phyloP scores from a whole-genome alignment of 2,329 filamentous ascomycete genomes.

The Nemania sp. region DNA sequence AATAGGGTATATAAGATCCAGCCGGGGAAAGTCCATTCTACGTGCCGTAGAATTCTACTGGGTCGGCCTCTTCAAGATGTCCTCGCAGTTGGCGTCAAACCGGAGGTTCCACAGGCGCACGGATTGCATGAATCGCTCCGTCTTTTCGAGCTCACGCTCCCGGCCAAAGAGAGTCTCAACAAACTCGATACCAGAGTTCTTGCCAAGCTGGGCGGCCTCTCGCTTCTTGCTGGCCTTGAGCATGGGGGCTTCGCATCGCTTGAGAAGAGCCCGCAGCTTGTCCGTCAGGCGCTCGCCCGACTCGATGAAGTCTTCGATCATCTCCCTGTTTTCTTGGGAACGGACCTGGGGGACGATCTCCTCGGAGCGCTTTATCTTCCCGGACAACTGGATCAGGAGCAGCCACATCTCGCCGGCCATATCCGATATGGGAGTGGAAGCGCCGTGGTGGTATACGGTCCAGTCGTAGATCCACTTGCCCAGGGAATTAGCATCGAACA shows the following conservation, averaged over 20 bases:
- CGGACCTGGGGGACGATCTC: slow-evolving; percentile 76
- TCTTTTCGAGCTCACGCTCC: slow-evolving; percentile 85
- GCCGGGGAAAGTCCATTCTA: slow-evolving; percentile 4
- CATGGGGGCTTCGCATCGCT: slow-evolving; percentile 93
- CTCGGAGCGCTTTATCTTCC: slow-evolving; percentile 90
- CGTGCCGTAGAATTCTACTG: slow-evolving; percentile 45
- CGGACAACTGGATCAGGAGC: slow-evolving; percentile 87
- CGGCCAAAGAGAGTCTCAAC: slow-evolving; percentile 94
- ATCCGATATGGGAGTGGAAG: slow-evolving; percentile 81
- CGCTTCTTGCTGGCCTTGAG: slow-evolving; percentile 81
- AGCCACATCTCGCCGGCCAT: slow-evolving; percentile 96
- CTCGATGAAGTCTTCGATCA: slow-evolving; percentile 88
- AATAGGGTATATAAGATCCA: slow-evolving; percentile 13
- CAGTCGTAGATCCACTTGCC: slow-evolving; percentile 99
- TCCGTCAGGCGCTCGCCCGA: slow-evolving; percentile 85
- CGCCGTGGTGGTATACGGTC: slow-evolving; percentile 89
- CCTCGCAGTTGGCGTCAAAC: slow-evolving; percentile 94
- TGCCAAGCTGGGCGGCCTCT: slow-evolving; percentile 75
- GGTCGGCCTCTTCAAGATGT: slow-evolving; percentile 71
- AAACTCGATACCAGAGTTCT: slow-evolving; percentile 91
- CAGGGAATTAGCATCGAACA: slow-evolving; percentile 95
- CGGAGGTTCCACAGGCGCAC: slow-evolving; percentile 89
- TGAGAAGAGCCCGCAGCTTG: slow-evolving; percentile 84
- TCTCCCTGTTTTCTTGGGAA: slow-evolving; percentile 72
- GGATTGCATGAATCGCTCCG: slow-evolving; percentile 89